Conservation (phyloP, 2,329 filamentous ascomycete species). For the Lachnellula willkommii region DNA sequence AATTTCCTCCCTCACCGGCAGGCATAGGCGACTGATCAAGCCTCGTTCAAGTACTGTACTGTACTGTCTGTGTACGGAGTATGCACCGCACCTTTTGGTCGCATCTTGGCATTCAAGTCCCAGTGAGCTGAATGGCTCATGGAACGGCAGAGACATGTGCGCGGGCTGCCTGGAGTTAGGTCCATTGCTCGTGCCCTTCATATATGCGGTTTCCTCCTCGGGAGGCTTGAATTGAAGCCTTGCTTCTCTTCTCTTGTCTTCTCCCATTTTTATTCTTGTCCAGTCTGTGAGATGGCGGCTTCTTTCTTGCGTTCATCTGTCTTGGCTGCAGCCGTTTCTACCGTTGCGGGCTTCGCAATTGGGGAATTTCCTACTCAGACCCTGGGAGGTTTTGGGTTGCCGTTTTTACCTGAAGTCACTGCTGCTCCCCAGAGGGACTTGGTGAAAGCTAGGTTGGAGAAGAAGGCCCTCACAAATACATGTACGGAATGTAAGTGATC, state of each 20-base stretch:
- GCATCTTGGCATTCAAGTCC: not conserved
- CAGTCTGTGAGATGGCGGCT: not conserved
- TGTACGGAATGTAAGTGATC: constrained; percentile 18
- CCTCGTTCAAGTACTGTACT: not conserved
- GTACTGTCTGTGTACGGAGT: too few species aligned
- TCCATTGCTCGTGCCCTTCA: not conserved
- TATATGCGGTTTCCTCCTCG: not conserved
- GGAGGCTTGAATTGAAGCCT: not conserved
- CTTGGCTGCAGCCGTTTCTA: constrained; percentile 8
- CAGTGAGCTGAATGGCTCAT: not conserved
- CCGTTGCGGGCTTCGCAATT: constrained; percentile 5
- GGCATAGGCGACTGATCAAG: not conserved
- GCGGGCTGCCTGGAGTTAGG: not conserved
- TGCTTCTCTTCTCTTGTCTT: not conserved
- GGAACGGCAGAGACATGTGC: not conserved
- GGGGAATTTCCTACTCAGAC: constrained; percentile 17
- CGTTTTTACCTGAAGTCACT: constrained; percentile 13
- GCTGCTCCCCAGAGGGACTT: constrained; percentile 18
- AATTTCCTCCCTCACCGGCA: not conserved
- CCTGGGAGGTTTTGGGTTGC: constrained; percentile 6
- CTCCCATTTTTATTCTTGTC: too few species aligned
- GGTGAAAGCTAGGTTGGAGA: constrained; percentile 18
- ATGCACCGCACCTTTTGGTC: not conserved
- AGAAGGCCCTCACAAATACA: constrained; percentile 14
- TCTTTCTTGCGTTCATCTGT: constrained; percentile 10